Percentiles rank a stretch among this genome's conserved stretches.
These are phyloP conservation scores for Cydonia oblonga DNA, from an alignment of 331 rosid genomes.

Conservation along the genomic window DNA sequence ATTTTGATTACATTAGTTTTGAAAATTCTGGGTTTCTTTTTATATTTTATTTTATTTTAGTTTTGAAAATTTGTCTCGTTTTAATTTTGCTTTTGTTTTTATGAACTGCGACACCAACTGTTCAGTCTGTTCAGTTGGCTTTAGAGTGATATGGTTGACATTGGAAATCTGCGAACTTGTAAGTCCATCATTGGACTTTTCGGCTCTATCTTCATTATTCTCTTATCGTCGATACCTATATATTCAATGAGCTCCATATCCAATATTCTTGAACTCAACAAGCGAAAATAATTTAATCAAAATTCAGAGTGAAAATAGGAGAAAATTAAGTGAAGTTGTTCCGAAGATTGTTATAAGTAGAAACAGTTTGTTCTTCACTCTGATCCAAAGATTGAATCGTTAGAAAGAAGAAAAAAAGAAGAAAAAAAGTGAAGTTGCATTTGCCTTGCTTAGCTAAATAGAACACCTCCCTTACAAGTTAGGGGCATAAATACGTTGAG, in stretches of 20 bases:
- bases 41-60: not conserved
- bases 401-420: too few relatives aligned
- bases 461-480: too few relatives aligned
- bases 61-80: not conserved
- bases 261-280: not conserved
- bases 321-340: too few relatives aligned
- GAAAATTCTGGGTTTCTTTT: not conserved
- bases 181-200: constrained; percentile 15
- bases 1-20: not conserved
- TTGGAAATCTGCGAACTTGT: not conserved
- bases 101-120: not conserved
- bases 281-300: too few relatives aligned
- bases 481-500: too few relatives aligned
- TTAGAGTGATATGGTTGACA: not conserved
- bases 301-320: too few relatives aligned
- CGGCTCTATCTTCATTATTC: constrained; percentile 2
- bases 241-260: not conserved
- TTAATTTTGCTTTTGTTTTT: not conserved
- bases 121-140: not conserved
- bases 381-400: too few relatives aligned
- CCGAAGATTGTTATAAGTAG: too few relatives aligned
- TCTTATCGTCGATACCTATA: not conserved
- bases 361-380: too few relatives aligned
- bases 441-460: not conserved
- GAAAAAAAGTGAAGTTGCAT: too few relatives aligned